Evolutionary conservation across 441 rosid species (phyloP).

Genomic region (Syzygium syzygioides): DNA sequence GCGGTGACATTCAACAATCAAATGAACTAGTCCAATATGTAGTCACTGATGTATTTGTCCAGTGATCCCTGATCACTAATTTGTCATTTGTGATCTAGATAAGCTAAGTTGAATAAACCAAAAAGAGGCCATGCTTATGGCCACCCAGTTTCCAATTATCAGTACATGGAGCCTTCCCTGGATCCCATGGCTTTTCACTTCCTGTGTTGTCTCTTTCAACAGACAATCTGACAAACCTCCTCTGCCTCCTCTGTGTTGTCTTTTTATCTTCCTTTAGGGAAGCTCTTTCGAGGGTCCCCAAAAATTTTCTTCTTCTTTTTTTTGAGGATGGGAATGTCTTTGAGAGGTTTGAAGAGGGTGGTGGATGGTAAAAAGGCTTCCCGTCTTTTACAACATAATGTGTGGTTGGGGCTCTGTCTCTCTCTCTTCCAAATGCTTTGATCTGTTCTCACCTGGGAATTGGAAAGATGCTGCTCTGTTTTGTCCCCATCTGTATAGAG

Average conservation of each 20-base stretch:
- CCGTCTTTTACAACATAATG: neutral
- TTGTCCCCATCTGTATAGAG: neutral
- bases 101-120: neutral
- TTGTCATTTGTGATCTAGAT: neutral
- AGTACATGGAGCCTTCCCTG: neutral
- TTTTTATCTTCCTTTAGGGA: neutral
- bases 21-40: neutral
- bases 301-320: neutral
- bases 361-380: neutral
- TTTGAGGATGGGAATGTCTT: neutral
- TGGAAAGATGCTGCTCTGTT: neutral
- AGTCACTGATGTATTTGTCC: neutral
- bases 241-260: neutral
- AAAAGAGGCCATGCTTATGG: neutral
- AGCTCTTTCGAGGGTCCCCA: neutral
- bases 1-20: neutral
- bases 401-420: neutral
- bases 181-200: neutral
- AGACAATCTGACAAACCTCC: neutral
- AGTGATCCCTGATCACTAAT: neutral
- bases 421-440: neutral
- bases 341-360: neutral
- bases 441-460: neutral
- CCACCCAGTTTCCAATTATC: neutral
- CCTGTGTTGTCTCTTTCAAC: neutral